Evolutionary conservation across 164 flowering plant species (phyloP).

Genomic region (Stephania yunnanensis): DNA sequence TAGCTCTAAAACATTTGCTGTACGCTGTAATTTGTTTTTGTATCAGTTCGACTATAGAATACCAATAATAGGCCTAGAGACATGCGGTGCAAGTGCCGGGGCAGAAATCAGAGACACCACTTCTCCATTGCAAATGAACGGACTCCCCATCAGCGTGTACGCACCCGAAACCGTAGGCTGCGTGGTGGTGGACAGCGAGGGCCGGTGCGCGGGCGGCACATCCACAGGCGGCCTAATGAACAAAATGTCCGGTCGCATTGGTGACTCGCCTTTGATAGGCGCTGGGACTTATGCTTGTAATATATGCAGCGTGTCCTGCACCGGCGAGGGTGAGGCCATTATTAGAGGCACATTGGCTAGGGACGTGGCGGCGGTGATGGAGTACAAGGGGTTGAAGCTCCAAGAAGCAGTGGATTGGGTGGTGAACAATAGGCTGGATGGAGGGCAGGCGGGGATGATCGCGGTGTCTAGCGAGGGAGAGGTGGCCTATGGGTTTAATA

Average conservation of each 20-base stretch:
- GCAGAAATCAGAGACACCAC: conserved; percentile 28
- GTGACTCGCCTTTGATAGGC: conserved; percentile 92
- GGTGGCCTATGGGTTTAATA: conserved; percentile 77
- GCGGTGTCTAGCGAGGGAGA: conserved; percentile 86
- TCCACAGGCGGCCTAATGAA: conserved; percentile 97
- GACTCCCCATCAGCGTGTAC: conserved; percentile 77
- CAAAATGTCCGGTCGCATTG: conserved; percentile 86
- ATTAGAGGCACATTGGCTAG: conserved; percentile 79
- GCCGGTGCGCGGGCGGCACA: conserved; percentile 89
- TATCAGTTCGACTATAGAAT: conserved; percentile 83
- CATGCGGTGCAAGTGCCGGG: conserved; percentile 47
- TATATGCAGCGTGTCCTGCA: conserved; percentile 83
- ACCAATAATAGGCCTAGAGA: conserved; percentile 39
- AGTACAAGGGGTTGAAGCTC: conserved; percentile 72
- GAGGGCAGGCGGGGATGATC: conserved; percentile 80
- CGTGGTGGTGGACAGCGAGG: conserved; percentile 80
- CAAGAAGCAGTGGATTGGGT: conserved; percentile 84
- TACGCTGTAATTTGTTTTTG: background rate
- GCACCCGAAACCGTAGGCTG: conserved; percentile 97
- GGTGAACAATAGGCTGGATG: conserved; percentile 65
- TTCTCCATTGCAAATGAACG: conserved; percentile 50
- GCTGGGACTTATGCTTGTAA: conserved; percentile 87
- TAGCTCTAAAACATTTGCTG: background rate
- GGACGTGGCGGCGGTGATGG: conserved; percentile 97
- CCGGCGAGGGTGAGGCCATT: conserved; percentile 97